A percentile compares a stretch with the other conserved stretches of the same genome.
Conservation (phyloP, 2,329 filamentous ascomycete genomes). For the Cladobotryum protrusum region DNA sequence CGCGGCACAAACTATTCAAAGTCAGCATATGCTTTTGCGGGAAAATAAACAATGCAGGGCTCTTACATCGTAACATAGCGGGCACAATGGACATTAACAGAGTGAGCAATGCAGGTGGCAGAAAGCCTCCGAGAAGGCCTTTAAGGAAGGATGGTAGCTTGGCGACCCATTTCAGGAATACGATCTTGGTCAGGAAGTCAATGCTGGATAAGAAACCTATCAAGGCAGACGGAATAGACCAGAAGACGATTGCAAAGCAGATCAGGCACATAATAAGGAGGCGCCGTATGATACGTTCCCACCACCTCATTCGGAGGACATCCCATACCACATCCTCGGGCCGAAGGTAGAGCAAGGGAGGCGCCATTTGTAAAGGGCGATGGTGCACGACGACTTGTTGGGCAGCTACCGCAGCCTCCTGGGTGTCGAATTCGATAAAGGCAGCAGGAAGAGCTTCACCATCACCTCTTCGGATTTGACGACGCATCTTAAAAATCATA, state of each 20-base stretch:
- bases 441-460: constrained; percentile 65
- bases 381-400: constrained; percentile 85
- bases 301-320: constrained; percentile 78
- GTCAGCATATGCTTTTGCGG: background rate
- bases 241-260: constrained; percentile 76
- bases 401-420: constrained; percentile 78
- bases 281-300: constrained; percentile 71
- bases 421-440: constrained; percentile 83
- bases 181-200: constrained; percentile 59
- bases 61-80: constrained; percentile 60
- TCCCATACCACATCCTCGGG: constrained; percentile 84
- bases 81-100: constrained; percentile 84
- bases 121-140: constrained; percentile 76
- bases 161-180: constrained; percentile 67
- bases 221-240: constrained; percentile 66
- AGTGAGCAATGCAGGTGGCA: constrained; percentile 73
- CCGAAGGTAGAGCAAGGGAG: constrained; percentile 74
- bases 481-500: constrained; percentile 57
- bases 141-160: constrained; percentile 64
- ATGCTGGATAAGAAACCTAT: constrained; percentile 87
- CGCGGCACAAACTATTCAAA: constrained; percentile 60
- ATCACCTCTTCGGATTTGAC: constrained; percentile 66
- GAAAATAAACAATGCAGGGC: background rate
- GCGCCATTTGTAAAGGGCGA: constrained; percentile 78
- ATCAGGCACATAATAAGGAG: constrained; percentile 67